These are phyloP conservation scores for Xylariaceae sp. DNA, from an alignment of 2,329 filamentous ascomycete genomes.

Conservation along the genomic window DNA sequence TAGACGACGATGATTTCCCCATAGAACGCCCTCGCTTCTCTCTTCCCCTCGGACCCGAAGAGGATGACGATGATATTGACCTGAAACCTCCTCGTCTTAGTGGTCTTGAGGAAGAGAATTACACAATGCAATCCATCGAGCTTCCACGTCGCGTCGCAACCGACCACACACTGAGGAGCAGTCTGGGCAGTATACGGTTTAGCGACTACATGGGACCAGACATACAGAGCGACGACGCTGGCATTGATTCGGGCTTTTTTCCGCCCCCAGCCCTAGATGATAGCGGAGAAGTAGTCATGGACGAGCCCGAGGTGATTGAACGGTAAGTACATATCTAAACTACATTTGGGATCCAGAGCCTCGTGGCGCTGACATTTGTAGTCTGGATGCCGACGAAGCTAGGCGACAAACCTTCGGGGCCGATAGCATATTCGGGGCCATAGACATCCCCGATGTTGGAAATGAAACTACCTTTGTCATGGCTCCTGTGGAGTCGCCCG, in stretches of 20 bases:
- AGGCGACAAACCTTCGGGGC: slow-evolving; percentile 38
- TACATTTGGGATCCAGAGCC: neutral
- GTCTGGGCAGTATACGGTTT: slow-evolving; percentile 46
- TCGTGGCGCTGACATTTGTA: slow-evolving; percentile 12
- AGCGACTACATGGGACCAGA: slow-evolving; percentile 44
- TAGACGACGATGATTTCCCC: slow-evolving; percentile 45
- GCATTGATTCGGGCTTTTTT: slow-evolving; percentile 48
- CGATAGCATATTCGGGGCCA: slow-evolving; percentile 45
- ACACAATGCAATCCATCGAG: slow-evolving; percentile 55
- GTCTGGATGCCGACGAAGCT: slow-evolving; percentile 37
- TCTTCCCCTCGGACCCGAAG: slow-evolving; percentile 45
- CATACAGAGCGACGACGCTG: slow-evolving; percentile 37
- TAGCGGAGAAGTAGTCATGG: slow-evolving; percentile 33
- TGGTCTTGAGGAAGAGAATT: slow-evolving; percentile 53
- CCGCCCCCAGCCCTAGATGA: slow-evolving; percentile 41
- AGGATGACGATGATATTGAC: slow-evolving; percentile 41
- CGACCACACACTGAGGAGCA: slow-evolving; percentile 40
- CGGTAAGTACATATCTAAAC: slow-evolving; percentile 32
- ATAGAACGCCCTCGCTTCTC: slow-evolving; percentile 48
- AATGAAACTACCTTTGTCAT: slow-evolving; percentile 51
- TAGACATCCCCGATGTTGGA: slow-evolving; percentile 44
- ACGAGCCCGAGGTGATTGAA: slow-evolving; percentile 40
- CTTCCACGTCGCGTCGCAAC: slow-evolving; percentile 48
- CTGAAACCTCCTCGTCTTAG: slow-evolving; percentile 49
- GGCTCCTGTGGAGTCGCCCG: slow-evolving; percentile 31